Evolutionary conservation across 768 basidiomycete genomes (phyloP).

Genomic region (Tulasnella sp.): DNA sequence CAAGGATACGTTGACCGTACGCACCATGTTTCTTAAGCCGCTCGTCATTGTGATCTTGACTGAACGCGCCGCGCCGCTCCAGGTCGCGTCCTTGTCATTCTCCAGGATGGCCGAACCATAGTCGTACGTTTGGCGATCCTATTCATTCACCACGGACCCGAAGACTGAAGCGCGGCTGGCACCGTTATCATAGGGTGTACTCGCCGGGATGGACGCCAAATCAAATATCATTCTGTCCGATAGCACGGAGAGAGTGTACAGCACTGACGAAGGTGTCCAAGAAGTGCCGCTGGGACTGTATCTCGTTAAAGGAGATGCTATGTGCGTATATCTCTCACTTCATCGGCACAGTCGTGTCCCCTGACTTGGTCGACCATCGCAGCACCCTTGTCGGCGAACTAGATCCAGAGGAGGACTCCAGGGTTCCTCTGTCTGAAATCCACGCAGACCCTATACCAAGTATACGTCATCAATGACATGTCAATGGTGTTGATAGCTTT

Average conservation of each 20-base stretch:
- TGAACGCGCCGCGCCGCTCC: neutral
- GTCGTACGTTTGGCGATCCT: conserved; percentile 45
- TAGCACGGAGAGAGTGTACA: conserved; percentile 87
- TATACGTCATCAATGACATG: conserved; percentile 44
- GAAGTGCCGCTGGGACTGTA: conserved; percentile 91
- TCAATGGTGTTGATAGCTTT: neutral
- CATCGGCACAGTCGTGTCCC: neutral
- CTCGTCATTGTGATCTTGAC: neutral
- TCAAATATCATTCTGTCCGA: conserved; percentile 94
- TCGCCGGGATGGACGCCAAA: conserved; percentile 91
- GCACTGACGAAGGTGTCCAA: conserved; percentile 82
- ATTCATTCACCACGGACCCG: neutral
- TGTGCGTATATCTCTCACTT: conserved; percentile 54
- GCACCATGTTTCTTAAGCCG: conserved; percentile 21
- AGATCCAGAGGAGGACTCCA: conserved; percentile 69
- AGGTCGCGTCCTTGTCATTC: conserved; percentile 87
- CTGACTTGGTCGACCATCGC: conserved; percentile 3
- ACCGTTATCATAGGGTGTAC: conserved; percentile 48
- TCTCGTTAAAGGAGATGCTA: conserved; percentile 96
- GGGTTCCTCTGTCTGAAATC: conserved; percentile 62
- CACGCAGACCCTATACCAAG: conserved; percentile 80
- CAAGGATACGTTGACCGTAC: conserved; percentile 84
- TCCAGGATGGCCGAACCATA: conserved; percentile 93
- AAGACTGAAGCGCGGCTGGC: neutral
- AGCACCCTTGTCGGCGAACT: conserved; percentile 76